These are phyloP conservation scores for Ehretia macrophylla DNA, from an alignment of 257 asterid genomes.

Conservation along the genomic window DNA sequence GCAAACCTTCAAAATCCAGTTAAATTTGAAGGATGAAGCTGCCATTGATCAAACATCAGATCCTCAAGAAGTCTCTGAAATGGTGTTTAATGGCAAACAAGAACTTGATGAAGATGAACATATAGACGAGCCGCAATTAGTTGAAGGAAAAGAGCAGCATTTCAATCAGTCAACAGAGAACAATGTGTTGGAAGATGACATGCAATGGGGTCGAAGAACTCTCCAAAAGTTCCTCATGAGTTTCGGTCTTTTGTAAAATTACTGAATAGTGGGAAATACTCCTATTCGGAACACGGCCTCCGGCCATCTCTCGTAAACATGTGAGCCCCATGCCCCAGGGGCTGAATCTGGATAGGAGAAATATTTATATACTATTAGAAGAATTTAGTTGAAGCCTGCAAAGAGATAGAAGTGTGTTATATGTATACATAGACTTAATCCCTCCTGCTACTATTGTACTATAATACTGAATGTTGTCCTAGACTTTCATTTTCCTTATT, in stretches of 20 bases:
- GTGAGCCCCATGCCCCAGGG: too few species aligned
- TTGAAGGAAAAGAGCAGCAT: conserved; percentile 15
- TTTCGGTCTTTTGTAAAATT: conserved; percentile 34
- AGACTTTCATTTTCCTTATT: too few species aligned
- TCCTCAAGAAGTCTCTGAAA: conserved; percentile 22
- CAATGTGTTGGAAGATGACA: conserved; percentile 23
- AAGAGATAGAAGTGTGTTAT: neutral
- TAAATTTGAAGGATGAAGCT: conserved; percentile 19
- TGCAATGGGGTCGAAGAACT: conserved; percentile 60
- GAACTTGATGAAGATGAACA: conserved; percentile 6
- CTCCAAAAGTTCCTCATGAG: conserved; percentile 47
- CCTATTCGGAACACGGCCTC: too few species aligned
- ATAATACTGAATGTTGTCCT: too few species aligned
- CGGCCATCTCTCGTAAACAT: too few species aligned
- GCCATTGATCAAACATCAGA: conserved; percentile 9
- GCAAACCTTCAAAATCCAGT: conserved; percentile 27
- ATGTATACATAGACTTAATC: neutral
- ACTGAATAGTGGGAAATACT: too few species aligned
- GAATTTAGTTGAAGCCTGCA: neutral
- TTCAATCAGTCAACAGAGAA: neutral
- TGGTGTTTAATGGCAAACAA: conserved; percentile 15
- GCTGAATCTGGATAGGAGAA: too few species aligned
- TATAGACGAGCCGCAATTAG: neutral
- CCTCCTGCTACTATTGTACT: neutral
- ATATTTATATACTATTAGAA: neutral